phyloP scores from a whole-genome alignment of 768 basidiomycete species.

The Lepiota venenata region DNA sequence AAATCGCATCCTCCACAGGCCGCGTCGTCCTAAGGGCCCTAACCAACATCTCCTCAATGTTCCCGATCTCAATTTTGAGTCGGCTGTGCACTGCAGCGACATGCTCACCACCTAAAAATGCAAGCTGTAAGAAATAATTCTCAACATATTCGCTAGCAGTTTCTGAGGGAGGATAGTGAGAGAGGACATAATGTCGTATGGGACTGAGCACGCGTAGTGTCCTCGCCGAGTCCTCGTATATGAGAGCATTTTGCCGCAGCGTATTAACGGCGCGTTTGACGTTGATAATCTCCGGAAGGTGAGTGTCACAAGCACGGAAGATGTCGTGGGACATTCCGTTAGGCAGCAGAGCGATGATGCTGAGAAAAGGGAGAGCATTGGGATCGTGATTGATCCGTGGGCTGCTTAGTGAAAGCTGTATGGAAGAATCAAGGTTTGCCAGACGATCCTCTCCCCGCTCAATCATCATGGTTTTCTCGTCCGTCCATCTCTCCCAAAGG shows the following conservation, averaged over 20 bases:
- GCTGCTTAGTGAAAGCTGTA: constrained; percentile 27
- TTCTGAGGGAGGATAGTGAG: constrained; percentile 19
- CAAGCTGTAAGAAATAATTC: constrained; percentile 21
- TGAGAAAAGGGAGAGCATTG: constrained; percentile 22
- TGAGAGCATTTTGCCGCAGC: constrained; percentile 23
- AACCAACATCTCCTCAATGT: constrained; percentile 22
- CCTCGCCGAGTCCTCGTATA: constrained; percentile 19
- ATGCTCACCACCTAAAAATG: constrained; percentile 10
- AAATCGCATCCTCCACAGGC: constrained; percentile 15
- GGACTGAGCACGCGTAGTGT: constrained; percentile 24
- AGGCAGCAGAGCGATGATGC: constrained; percentile 26
- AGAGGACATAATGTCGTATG: constrained; percentile 22
- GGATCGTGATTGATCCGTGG: constrained; percentile 23
- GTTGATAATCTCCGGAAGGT: constrained; percentile 17
- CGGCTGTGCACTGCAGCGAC: constrained; percentile 13
- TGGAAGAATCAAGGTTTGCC: constrained; percentile 26
- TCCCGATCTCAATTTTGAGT: constrained; percentile 21
- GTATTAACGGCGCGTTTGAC: constrained; percentile 22
- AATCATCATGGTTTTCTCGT: constrained; percentile 25
- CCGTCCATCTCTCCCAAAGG: constrained; percentile 27
- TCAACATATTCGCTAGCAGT: constrained; percentile 18
- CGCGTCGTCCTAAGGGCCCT: constrained; percentile 15
- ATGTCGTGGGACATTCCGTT: constrained; percentile 22
- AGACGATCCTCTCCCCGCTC: constrained; percentile 24
- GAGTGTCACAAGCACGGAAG: constrained; percentile 14